These are phyloP conservation scores for Chamaecyparis obtusa DNA, from an alignment of 75 land plant species.

Conservation along the genomic window DNA sequence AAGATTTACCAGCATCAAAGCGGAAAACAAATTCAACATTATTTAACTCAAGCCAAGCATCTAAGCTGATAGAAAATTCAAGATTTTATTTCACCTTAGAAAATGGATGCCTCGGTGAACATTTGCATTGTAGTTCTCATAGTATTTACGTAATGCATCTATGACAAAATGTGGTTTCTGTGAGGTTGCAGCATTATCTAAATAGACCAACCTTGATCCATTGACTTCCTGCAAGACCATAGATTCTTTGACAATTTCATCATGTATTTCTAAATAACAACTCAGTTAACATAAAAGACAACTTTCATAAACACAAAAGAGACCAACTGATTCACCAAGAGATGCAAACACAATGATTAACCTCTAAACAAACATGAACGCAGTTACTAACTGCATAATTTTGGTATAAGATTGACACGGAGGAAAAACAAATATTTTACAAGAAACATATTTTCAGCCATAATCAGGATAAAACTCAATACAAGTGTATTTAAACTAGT, in stretches of 20 bases:
- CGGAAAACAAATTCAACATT: too few species aligned
- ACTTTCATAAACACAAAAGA: neutral
- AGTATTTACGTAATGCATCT: conserved; percentile 59
- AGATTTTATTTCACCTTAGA: conserved; percentile 50
- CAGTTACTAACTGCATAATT: neutral
- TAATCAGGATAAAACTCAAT: neutral
- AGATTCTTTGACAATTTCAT: neutral
- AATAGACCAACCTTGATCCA: conserved; percentile 75
- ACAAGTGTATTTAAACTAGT: neutral
- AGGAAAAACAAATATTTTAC: neutral
- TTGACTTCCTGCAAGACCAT: conserved; percentile 62
- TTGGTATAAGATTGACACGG: neutral
- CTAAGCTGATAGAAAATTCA: neutral
- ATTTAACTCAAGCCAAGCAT: neutral
- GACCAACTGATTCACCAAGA: neutral
- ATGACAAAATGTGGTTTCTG: conserved; percentile 82
- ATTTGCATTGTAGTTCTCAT: conserved; percentile 73
- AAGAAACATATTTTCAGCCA: neutral
- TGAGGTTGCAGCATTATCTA: conserved; percentile 95
- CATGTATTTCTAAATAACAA: neutral
- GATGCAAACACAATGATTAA: neutral
- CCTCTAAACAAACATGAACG: neutral
- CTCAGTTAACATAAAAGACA: neutral
- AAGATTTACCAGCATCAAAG: neutral
- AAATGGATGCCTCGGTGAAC: conserved; percentile 92